phyloP scores from a whole-genome alignment of 2,329 filamentous ascomycete species.

The Diaporthe sp. region DNA sequence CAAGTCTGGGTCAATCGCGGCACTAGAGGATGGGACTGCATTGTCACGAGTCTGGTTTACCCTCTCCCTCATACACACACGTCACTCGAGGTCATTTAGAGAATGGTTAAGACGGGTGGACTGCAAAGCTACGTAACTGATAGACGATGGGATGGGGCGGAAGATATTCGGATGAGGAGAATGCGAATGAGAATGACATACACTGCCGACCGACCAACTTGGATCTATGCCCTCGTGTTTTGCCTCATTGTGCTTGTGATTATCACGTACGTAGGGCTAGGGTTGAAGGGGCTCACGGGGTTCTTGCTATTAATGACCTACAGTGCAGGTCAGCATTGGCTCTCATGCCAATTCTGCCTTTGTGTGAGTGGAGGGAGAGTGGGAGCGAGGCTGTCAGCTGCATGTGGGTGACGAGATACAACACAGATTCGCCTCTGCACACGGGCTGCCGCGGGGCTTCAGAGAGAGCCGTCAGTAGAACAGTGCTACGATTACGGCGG shows the following conservation, averaged over 20 bases:
- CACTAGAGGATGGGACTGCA: conserved; percentile 20
- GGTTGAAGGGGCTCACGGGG: too few relatives aligned
- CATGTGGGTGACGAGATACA: neutral
- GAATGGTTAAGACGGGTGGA: neutral
- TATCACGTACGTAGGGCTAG: too few relatives aligned
- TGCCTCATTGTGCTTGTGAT: neutral
- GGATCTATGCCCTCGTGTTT: too few relatives aligned
- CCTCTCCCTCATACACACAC: neutral
- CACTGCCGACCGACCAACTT: neutral
- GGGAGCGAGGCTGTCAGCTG: too few relatives aligned
- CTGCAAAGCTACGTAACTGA: conserved; percentile 13
- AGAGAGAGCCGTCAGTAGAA: too few relatives aligned
- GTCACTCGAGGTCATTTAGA: conserved; percentile 13
- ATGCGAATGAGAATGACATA: neutral
- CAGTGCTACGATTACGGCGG: too few relatives aligned
- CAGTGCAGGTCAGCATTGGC: too few relatives aligned
- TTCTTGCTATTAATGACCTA: too few relatives aligned
- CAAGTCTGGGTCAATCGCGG: neutral
- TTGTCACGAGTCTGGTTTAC: neutral
- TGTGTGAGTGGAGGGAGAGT: neutral
- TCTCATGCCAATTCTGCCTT: neutral
- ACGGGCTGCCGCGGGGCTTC: too few relatives aligned
- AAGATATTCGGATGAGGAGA: neutral
- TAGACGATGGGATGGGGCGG: neutral
- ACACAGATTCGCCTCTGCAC: neutral